These are phyloP conservation scores for Zarea fungicola DNA, from an alignment of 2,329 filamentous ascomycete genomes.

Conservation along the genomic window DNA sequence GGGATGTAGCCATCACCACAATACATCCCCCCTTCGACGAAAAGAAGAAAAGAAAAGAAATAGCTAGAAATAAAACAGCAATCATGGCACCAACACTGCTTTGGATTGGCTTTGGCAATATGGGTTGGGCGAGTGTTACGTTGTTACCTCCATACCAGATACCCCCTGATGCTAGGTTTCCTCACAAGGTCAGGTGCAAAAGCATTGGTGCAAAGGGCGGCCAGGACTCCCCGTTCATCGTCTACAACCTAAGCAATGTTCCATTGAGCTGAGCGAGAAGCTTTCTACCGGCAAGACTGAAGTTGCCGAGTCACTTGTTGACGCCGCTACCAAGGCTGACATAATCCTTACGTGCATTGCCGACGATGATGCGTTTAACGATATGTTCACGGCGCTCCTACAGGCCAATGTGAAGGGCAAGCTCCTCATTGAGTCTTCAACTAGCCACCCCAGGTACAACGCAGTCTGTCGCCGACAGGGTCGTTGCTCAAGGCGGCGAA, in stretches of 20 bases:
- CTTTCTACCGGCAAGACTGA: slow-evolving; percentile 58
- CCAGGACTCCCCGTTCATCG: slow-evolving; percentile 63
- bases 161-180: not conserved
- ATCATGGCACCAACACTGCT: slow-evolving; percentile 57
- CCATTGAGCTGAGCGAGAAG: slow-evolving; percentile 56
- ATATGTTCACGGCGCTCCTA: slow-evolving; percentile 54
- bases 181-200: slow-evolving; percentile 69
- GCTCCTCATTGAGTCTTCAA: slow-evolving; percentile 82
- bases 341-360: slow-evolving; percentile 79
- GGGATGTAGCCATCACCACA: no score
- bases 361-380: slow-evolving; percentile 68
- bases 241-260: slow-evolving; percentile 69
- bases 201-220: slow-evolving; percentile 76
- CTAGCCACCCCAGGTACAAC: slow-evolving; percentile 80
- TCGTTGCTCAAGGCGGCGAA: slow-evolving; percentile 56
- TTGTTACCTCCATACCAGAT: slow-evolving; percentile 9
- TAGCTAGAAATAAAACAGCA: not conserved
- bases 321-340: slow-evolving; percentile 62
- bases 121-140: slow-evolving; percentile 64
- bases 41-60: not conserved
- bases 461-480: slow-evolving; percentile 54
- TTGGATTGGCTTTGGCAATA: slow-evolving; percentile 83
- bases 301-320: slow-evolving; percentile 58
- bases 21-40: no score
- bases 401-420: slow-evolving; percentile 57